These are phyloP conservation scores for Austroboletus niveus DNA, from an alignment of 1,284 basidiomycete species.

Conservation along the genomic window DNA sequence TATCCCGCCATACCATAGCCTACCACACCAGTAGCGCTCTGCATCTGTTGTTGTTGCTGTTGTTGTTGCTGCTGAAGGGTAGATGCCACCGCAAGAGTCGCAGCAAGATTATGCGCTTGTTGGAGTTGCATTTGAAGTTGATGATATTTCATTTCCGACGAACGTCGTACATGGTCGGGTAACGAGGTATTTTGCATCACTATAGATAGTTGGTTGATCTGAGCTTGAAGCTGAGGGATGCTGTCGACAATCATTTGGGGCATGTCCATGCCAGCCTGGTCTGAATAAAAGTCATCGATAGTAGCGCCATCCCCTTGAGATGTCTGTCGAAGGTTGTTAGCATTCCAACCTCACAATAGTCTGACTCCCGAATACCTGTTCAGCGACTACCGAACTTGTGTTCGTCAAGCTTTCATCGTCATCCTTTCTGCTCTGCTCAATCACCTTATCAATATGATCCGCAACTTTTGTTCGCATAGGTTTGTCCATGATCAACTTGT, in stretches of 20 bases:
- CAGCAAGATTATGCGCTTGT: conserved; percentile 68
- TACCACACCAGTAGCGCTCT: conserved; percentile 31
- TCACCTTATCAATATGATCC: conserved; percentile 80
- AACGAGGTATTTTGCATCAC: conserved; percentile 76
- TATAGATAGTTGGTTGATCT: conserved; percentile 69
- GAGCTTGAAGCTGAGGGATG: conserved; percentile 77
- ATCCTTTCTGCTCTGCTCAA: conserved; percentile 81
- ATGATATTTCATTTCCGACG: conserved; percentile 74
- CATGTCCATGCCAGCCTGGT: conserved; percentile 64
- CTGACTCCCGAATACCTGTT: conserved; percentile 22
- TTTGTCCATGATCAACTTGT: conserved; percentile 80
- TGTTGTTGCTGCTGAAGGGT: conserved; percentile 47
- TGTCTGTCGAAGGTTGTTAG: conserved; percentile 18
- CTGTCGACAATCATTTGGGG: conserved; percentile 67
- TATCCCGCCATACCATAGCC: conserved; percentile 41
- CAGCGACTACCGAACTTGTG: conserved; percentile 1
- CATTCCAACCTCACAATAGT: background rate
- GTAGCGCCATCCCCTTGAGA: conserved; percentile 29
- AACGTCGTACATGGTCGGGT: conserved; percentile 68
- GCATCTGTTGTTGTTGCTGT: conserved; percentile 36
- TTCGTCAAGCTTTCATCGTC: conserved; percentile 44
- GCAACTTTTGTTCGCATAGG: conserved; percentile 72
- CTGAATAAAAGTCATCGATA: conserved; percentile 63
- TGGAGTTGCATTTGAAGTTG: conserved; percentile 74
- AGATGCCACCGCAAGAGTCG: conserved; percentile 52